These are phyloP conservation scores for Malus fusca DNA, from an alignment of 306 rosid genomes.

Conservation along the genomic window DNA sequence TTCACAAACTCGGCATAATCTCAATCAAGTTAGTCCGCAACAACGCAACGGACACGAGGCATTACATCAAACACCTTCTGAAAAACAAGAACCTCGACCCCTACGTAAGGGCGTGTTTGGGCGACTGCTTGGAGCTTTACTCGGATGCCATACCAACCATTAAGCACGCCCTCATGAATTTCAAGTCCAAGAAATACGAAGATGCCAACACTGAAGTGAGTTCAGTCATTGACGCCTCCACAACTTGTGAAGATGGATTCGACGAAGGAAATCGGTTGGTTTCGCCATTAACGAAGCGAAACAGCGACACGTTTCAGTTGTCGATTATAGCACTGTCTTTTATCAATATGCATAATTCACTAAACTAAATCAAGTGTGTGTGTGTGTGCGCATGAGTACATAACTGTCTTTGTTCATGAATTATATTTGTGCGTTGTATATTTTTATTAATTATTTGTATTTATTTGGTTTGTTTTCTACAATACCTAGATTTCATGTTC, in stretches of 20 bases:
- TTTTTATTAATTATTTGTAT: background rate
- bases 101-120: constrained; percentile 24
- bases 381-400: fast-evolving
- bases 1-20: constrained; percentile 40
- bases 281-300: constrained; percentile 55
- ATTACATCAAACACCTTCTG: constrained; percentile 34
- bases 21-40: constrained; percentile 33
- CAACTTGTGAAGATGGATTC: constrained; percentile 82
- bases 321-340: constrained; percentile 60
- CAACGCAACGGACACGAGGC: constrained; percentile 38
- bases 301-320: constrained; percentile 44
- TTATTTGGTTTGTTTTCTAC: background rate
- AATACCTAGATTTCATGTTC: background rate
- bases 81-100: constrained; percentile 22
- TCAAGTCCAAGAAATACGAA: constrained; percentile 29
- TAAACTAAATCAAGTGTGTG: background rate
- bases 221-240: constrained; percentile 41
- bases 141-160: constrained; percentile 29
- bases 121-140: constrained; percentile 60
- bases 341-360: constrained; percentile 30
- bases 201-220: constrained; percentile 43
- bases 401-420: background rate
- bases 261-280: constrained; percentile 16
- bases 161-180: constrained; percentile 32
- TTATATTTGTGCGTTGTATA: background rate